These are phyloP conservation scores for Athelia sp. DNA, from an alignment of 1,284 basidiomycete genomes.

Conservation along the genomic window DNA sequence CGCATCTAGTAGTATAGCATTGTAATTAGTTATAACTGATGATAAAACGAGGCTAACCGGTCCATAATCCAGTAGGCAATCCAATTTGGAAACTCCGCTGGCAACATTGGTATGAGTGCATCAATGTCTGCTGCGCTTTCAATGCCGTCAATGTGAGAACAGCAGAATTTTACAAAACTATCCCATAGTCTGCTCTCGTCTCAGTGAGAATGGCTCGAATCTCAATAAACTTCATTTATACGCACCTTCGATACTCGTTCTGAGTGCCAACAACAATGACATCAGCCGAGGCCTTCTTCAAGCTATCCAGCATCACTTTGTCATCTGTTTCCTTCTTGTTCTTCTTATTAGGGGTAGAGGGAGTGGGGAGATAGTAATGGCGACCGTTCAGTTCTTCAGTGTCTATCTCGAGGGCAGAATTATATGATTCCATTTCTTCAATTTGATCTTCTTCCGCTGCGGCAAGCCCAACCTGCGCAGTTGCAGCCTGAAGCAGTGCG, in stretches of 20 bases:
- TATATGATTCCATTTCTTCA: slow-evolving; percentile 12
- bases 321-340: not conserved
- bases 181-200: not conserved
- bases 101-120: slow-evolving; percentile 5
- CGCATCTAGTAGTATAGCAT: slow-evolving; percentile 16
- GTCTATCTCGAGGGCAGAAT: slow-evolving; percentile 3
- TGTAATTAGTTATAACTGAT: not conserved
- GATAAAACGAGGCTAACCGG: slow-evolving; percentile 16
- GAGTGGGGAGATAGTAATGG: not conserved
- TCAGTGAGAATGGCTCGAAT: not conserved
- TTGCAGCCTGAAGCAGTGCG: too few species aligned
- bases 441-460: slow-evolving; percentile 9
- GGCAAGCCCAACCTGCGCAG: slow-evolving; percentile 1
- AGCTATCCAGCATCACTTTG: not conserved
- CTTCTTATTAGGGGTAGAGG: not conserved
- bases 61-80: slow-evolving; percentile 30
- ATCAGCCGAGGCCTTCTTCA: slow-evolving; percentile 10
- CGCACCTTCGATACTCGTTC: slow-evolving; percentile 11
- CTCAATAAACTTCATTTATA: not conserved
- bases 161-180: not conserved
- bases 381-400: not conserved
- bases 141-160: not conserved
- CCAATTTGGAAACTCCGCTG: slow-evolving; percentile 13
- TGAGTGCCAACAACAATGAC: slow-evolving; percentile 8
- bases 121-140: slow-evolving; percentile 2